Conservation (phyloP, 371 early-diverging fungal genomes). For the Mucor mucedo region DNA sequence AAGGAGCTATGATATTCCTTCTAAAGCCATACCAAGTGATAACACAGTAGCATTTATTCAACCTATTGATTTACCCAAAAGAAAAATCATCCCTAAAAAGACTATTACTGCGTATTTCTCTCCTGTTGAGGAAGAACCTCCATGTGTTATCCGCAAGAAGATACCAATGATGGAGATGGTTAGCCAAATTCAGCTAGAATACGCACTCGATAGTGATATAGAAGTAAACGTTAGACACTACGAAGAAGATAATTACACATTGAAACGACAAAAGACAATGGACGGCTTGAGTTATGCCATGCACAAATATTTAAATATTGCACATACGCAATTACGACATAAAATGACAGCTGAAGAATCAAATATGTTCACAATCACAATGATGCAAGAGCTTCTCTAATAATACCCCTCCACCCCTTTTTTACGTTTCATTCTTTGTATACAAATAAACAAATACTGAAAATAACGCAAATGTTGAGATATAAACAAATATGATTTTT, state of each 20-base stretch:
- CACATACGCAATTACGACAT: neutral
- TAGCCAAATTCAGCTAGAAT: neutral
- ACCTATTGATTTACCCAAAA: neutral
- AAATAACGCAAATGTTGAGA: slow-evolving; percentile 3
- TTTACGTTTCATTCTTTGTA: neutral
- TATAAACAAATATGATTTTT: neutral
- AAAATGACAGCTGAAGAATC: slow-evolving; percentile 7
- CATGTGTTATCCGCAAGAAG: neutral
- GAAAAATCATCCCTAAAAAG: neutral
- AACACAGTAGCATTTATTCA: neutral
- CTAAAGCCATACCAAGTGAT: neutral
- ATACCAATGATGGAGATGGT: neutral
- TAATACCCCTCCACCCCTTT: neutral
- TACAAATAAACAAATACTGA: slow-evolving; percentile 1
- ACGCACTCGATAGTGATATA: neutral
- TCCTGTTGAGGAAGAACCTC: neutral
- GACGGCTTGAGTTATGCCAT: slow-evolving; percentile 8
- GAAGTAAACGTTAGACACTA: neutral
- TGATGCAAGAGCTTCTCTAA: slow-evolving; percentile 15
- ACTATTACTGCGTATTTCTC: neutral
- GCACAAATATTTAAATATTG: slow-evolving; percentile 7
- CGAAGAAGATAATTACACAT: neutral
- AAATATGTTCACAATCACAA: slow-evolving; percentile 1
- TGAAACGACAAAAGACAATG: slow-evolving; percentile 1
- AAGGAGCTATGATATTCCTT: neutral